phyloP scores from a whole-genome alignment of 306 rosid genomes.

The Prunus armeniaca region DNA sequence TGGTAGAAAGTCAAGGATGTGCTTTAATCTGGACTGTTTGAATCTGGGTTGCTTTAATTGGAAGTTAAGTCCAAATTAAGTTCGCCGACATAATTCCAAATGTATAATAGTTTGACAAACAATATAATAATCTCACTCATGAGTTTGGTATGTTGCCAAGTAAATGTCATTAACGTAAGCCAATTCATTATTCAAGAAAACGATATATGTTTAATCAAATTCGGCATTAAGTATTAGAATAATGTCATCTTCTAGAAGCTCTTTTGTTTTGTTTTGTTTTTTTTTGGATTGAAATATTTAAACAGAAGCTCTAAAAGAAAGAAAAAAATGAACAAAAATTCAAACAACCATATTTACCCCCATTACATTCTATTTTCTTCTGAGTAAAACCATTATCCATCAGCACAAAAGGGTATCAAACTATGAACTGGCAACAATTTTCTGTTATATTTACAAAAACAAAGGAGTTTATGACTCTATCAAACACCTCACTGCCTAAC shows the following conservation, averaged over 20 bases:
- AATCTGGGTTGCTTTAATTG: neutral
- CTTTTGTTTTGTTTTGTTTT: too few relatives aligned
- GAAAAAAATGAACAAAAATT: too few relatives aligned
- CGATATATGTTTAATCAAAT: neutral
- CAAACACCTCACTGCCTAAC: slow-evolving; percentile 34
- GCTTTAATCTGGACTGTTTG: slow-evolving; percentile 11
- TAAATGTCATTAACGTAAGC: neutral
- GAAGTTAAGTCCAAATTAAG: neutral
- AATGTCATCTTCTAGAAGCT: too few relatives aligned
- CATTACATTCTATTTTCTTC: neutral
- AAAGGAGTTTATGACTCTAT: neutral
- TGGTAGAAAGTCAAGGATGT: neutral
- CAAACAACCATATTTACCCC: too few relatives aligned
- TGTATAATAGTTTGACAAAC: neutral
- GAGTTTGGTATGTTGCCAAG: neutral
- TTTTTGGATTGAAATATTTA: too few relatives aligned
- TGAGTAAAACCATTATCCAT: neutral
- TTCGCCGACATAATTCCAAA: too few relatives aligned
- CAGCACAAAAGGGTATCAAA: neutral
- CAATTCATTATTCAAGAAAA: too few relatives aligned
- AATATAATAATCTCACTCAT: neutral
- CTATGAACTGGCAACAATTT: neutral
- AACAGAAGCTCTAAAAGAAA: too few relatives aligned
- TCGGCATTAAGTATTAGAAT: too few relatives aligned
- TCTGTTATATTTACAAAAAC: slow-evolving; percentile 14